These are phyloP conservation scores for Crassisporium funariophilum DNA, from an alignment of 768 basidiomycete genomes.

Conservation along the genomic window DNA sequence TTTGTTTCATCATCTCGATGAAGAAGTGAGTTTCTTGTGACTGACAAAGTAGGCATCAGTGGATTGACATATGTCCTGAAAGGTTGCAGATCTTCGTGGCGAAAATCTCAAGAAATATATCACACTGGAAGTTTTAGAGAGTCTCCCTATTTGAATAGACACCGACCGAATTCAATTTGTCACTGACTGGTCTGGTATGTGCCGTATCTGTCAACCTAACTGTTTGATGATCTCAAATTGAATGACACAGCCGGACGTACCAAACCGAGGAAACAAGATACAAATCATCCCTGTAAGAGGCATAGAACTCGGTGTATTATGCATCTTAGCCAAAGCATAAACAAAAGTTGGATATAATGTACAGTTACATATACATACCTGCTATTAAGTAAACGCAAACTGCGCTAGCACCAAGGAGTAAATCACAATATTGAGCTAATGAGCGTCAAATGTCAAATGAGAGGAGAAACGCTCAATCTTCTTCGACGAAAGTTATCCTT, in stretches of 20 bases:
- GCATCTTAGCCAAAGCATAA: too few relatives aligned
- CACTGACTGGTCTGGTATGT: too few relatives aligned
- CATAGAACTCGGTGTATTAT: too few relatives aligned
- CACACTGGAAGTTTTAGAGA: conserved; percentile 42
- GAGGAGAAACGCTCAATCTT: conserved; percentile 20
- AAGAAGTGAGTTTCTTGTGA: conserved; percentile 41
- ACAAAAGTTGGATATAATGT: too few relatives aligned
- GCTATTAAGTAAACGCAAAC: not conserved
- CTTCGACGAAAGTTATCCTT: conserved; percentile 35
- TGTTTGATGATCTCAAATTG: too few relatives aligned
- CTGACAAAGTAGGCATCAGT: not conserved
- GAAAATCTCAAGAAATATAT: conserved; percentile 58
- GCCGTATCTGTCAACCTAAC: too few relatives aligned
- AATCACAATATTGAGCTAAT: too few relatives aligned
- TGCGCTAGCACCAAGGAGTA: too few relatives aligned
- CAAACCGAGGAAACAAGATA: too few relatives aligned
- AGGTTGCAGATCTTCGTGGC: conserved; percentile 52
- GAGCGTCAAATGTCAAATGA: not conserved
- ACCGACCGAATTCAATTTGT: too few relatives aligned
- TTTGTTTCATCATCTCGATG: conserved; percentile 53
- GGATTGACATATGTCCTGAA: not conserved
- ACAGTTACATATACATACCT: not conserved
- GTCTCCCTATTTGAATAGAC: conserved; percentile 11
- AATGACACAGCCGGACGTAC: too few relatives aligned
- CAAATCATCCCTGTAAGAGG: too few relatives aligned